Evolutionary conservation across 345 rosid genomes (phyloP), one percentile per base, ranked within the genome.

Genomic region (Salix exigua): DNA sequence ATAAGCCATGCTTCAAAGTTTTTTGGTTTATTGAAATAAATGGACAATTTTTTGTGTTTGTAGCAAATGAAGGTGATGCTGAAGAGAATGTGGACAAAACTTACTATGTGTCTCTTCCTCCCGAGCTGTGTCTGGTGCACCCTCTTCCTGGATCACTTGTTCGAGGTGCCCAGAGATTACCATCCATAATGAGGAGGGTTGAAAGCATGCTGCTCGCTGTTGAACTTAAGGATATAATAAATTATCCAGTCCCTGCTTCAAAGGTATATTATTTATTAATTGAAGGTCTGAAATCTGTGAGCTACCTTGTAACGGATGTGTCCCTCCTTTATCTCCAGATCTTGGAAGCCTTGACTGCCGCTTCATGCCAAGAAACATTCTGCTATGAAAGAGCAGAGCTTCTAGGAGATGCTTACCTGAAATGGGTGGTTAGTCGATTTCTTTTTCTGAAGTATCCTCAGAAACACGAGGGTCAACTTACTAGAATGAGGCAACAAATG

Each of bases 321-420:
- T 44, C 53, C 75, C 67, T 72, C 46, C 50, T 73, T 33, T 76
- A 17, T 82, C 26, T 67, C 46, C 85, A 93, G 99, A 90, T 96
- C 68, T 84, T 96, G 88, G 98, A 96, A 82, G 98, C 99, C 66
- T 87, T 92, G 88, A 96, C 99, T 50, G 98, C 98, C 3, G 99
- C 98, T 70, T 96, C 98, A 38, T 96, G 99, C 90, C 99, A 96
- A 81, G 99, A 96, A 85, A 92, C 97, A 17, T 96, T 96, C 87
- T 96, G 98, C 86, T 93, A 93, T 72, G 99, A 93, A 81, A 92
- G 99, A 87, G 99, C 99, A 4, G 98, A 96, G 88, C 98, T 96
- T 78, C 85, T 96, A 73, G 99, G 99, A 71, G 99, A 96, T 86
- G 99, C 99, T 48, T 96, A 93, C 84, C 85, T 93, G 75, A 96